A percentile compares a stretch with the other conserved stretches of the same genome.
These are phyloP conservation scores for Hyphochytrium catenoides DNA, from an alignment of 352 stramenopile species.

Conservation along the genomic window DNA sequence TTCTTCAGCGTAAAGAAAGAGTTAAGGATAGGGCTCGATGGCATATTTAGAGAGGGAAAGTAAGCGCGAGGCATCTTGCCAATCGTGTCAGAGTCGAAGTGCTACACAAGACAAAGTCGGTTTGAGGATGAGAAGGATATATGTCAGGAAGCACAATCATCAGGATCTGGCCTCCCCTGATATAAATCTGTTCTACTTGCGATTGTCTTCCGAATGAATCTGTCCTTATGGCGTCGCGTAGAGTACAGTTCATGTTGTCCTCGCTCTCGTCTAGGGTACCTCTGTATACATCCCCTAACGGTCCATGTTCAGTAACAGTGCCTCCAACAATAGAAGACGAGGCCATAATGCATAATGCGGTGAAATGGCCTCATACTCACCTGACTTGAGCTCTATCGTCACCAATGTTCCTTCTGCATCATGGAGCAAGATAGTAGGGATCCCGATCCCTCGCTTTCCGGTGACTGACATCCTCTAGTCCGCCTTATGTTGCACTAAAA, in stretches of 20 bases:
- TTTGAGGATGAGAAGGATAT: conserved; percentile 27
- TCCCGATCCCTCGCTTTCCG: conserved; percentile 49
- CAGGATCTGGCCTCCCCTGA: conserved; percentile 56
- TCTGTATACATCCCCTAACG: conserved; percentile 55
- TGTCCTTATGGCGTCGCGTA: conserved; percentile 56
- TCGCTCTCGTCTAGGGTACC: conserved; percentile 57
- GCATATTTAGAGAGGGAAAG: conserved; percentile 1
- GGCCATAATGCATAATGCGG: too few relatives aligned
- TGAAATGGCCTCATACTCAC: too few relatives aligned
- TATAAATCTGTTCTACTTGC: conserved; percentile 48
- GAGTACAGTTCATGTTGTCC: conserved; percentile 70
- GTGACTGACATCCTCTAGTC: conserved; percentile 67
- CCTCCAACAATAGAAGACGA: too few relatives aligned
- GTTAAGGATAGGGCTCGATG: conserved; percentile 8
- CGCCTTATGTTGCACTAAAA: too few relatives aligned
- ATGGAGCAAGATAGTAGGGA: conserved; percentile 56
- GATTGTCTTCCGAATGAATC: conserved; percentile 49
- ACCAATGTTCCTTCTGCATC: conserved; percentile 62
- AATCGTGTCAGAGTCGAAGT: not conserved
- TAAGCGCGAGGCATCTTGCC: conserved; percentile 11
- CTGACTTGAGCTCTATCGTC: conserved; percentile 58
- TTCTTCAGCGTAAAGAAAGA: conserved; percentile 39
- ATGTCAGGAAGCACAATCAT: conserved; percentile 67
- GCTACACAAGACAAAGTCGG: not conserved
- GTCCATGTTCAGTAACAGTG: too few relatives aligned